These are phyloP conservation scores for Rhododendron simsii DNA, from an alignment of 148 eudicot genomes.

Conservation along the genomic window DNA sequence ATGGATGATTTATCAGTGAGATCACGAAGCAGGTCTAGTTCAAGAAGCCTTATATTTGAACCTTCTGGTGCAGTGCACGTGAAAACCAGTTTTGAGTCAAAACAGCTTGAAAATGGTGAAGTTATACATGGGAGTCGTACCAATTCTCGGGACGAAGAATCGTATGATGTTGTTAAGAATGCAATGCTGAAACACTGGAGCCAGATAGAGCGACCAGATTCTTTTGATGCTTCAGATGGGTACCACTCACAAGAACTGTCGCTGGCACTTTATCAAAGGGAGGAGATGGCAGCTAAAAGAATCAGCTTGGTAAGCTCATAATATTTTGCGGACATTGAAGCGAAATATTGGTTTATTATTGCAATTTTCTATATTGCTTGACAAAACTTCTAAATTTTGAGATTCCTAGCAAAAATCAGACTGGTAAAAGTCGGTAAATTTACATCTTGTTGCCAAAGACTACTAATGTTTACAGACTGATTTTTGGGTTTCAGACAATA, in stretches of 20 bases:
- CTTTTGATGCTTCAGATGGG: conserved; percentile 81
- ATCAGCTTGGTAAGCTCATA: conserved; percentile 60
- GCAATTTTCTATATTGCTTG: not conserved
- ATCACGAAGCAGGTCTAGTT: conserved; percentile 76
- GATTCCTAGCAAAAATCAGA: not conserved
- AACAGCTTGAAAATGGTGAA: conserved; percentile 43
- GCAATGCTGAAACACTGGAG: conserved; percentile 61
- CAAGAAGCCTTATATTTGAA: conserved; percentile 74
- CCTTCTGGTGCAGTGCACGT: conserved; percentile 35
- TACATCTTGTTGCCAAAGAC: not conserved
- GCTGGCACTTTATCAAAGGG: conserved; percentile 60
- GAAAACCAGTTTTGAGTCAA: conserved; percentile 39
- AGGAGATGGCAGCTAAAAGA: conserved; percentile 61
- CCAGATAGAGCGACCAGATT: conserved; percentile 73
- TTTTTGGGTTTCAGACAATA: not conserved
- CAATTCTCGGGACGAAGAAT: conserved; percentile 45
- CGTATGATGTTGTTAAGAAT: conserved; percentile 44
- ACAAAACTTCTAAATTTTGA: not conserved
- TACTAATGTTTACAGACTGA: not conserved
- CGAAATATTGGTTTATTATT: not conserved
- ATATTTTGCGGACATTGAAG: not conserved
- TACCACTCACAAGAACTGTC: conserved; percentile 92
- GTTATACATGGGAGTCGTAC: conserved; percentile 21
- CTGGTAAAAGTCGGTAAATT: not conserved
- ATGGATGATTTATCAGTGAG: conserved; percentile 55